phyloP scores from a whole-genome alignment of 306 rosid species.

The Cucumis cinereus region DNA sequence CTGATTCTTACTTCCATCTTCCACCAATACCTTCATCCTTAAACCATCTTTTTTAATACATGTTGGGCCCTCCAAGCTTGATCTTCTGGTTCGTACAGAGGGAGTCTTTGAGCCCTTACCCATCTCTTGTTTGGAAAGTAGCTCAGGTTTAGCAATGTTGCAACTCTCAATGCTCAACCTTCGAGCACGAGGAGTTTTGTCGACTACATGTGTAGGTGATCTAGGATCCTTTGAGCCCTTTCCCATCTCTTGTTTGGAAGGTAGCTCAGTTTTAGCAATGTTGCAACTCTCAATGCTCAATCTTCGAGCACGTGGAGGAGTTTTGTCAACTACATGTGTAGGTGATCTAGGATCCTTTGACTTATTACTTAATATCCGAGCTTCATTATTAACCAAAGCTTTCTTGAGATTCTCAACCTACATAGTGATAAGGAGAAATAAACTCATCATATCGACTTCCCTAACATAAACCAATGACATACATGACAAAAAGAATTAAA shows the following conservation, averaged over 20 bases:
- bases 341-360: slow-evolving; percentile 30
- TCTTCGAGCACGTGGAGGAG: slow-evolving; percentile 49
- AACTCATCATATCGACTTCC: neutral
- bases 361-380: slow-evolving; percentile 19
- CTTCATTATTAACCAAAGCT: slow-evolving; percentile 59
- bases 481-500: neutral
- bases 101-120: slow-evolving; percentile 33
- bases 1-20: slow-evolving; percentile 29
- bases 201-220: slow-evolving; percentile 16
- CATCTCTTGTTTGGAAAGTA: slow-evolving; percentile 28
- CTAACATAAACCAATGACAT: neutral
- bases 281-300: slow-evolving; percentile 70
- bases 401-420: slow-evolving; percentile 70
- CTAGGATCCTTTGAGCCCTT: slow-evolving; percentile 31
- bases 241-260: slow-evolving; percentile 30
- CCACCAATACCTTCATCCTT: slow-evolving; percentile 21
- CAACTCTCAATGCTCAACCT: slow-evolving; percentile 75
- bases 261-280: slow-evolving; percentile 24
- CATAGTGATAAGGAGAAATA: slow-evolving; percentile 6
- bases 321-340: slow-evolving; percentile 23
- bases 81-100: slow-evolving; percentile 41
- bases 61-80: slow-evolving; percentile 71
- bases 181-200: slow-evolving; percentile 47
- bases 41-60: slow-evolving; percentile 38
- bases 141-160: slow-evolving; percentile 28